Conservation (phyloP, 2,329 filamentous ascomycete genomes). For the Clarireedia hainanense region DNA sequence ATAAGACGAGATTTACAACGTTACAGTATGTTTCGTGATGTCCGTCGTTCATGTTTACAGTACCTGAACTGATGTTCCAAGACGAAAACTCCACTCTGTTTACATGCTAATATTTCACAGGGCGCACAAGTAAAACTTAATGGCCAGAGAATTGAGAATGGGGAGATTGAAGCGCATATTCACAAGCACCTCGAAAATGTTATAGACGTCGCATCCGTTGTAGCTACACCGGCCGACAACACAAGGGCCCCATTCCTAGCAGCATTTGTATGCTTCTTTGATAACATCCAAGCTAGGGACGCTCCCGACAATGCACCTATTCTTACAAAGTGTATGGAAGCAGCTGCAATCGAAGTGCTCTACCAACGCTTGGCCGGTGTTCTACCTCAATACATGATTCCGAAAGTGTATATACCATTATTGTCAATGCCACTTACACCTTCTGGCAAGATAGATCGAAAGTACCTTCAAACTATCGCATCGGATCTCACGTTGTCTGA, state of each 20-base stretch:
- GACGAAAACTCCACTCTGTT: neutral
- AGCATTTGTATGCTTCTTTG: neutral
- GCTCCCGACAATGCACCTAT: neutral
- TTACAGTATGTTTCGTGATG: too few species aligned
- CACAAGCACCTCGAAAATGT: neutral
- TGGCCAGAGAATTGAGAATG: conserved; percentile 56
- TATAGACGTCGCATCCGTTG: neutral
- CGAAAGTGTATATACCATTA: conserved; percentile 27
- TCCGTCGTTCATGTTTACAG: too few species aligned
- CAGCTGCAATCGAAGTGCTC: neutral
- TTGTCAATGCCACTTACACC: conserved; percentile 24
- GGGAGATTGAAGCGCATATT: conserved; percentile 41
- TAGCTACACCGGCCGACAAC: neutral
- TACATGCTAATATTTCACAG: neutral
- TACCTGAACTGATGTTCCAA: too few species aligned
- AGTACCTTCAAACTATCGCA: conserved; percentile 25
- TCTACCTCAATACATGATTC: conserved; percentile 29
- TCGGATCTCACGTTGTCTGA: neutral
- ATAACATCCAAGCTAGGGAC: neutral
- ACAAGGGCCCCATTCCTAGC: neutral
- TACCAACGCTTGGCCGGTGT: neutral
- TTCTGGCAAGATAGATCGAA: conserved; percentile 31
- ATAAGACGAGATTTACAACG: too few species aligned
- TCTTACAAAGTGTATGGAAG: neutral
- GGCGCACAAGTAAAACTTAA: conserved; percentile 51